Conservation (phyloP, 805 yeast genomes). For the Lipomyces starkeyi region DNA sequence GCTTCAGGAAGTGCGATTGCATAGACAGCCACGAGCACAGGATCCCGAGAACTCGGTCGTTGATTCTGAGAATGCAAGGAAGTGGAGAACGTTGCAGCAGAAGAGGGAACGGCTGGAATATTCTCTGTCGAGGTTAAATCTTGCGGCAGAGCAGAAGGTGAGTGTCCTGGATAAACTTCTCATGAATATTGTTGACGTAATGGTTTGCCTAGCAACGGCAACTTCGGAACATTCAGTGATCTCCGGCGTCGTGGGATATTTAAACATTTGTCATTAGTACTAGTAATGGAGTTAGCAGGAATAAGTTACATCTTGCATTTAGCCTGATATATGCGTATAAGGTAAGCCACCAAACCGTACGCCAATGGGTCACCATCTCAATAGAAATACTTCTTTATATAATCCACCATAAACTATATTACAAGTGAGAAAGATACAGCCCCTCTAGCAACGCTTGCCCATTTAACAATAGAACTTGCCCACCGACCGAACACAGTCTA, state of each 20-base stretch:
- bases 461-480: background rate
- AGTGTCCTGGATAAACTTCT: background rate
- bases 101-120: constrained; percentile 37
- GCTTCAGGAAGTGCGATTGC: constrained; percentile 42
- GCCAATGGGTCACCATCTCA: background rate
- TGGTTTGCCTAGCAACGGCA: constrained; percentile 6
- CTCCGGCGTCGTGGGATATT: background rate
- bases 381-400: background rate
- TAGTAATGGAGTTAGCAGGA: background rate
- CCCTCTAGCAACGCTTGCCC: background rate
- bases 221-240: constrained; percentile 3
- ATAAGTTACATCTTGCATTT: background rate
- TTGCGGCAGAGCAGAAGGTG: constrained; percentile 35
- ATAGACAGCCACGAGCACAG: constrained; percentile 27
- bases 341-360: background rate
- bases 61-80: constrained; percentile 27
- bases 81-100: constrained; percentile 35
- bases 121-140: constrained; percentile 37
- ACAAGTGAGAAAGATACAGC: background rate
- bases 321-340: background rate
- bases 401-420: background rate
- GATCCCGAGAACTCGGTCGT: background rate
- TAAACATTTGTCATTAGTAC: background rate
- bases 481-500: background rate
- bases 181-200: background rate